Evolutionary conservation across 768 basidiomycete species (phyloP).

Genomic region (Fomitopsis serialis): DNA sequence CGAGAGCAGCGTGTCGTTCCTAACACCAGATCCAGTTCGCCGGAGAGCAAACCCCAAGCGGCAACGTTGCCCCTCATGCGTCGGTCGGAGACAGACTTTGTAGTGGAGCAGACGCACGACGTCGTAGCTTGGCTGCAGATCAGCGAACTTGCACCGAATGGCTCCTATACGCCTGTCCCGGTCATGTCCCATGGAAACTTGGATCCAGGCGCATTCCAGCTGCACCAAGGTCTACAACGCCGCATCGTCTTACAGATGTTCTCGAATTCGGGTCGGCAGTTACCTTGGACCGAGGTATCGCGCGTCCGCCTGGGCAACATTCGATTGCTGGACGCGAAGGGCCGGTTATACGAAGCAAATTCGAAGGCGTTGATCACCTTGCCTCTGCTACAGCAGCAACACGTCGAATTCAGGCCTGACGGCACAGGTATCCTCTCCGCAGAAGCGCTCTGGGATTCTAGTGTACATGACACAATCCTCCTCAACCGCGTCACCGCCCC

Average conservation of each 20-base stretch:
- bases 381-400: constrained; percentile 68
- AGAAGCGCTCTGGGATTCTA: constrained; percentile 88
- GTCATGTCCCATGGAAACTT: constrained; percentile 70
- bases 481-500: constrained; percentile 81
- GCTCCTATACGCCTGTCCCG: constrained; percentile 78
- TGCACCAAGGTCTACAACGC: constrained; percentile 93
- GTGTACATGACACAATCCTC: constrained; percentile 78
- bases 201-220: constrained; percentile 80
- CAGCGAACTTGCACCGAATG: constrained; percentile 80
- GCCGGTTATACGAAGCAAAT: constrained; percentile 72
- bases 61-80: constrained; percentile 74
- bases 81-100: constrained; percentile 88
- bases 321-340: constrained; percentile 79
- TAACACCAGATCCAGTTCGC: constrained; percentile 17
- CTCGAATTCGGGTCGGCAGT: constrained; percentile 84
- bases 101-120: constrained; percentile 84
- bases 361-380: constrained; percentile 69
- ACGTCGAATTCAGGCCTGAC: constrained; percentile 73
- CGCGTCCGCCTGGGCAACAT: constrained; percentile 79
- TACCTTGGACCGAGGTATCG: constrained; percentile 81
- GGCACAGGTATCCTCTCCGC: constrained; percentile 71
- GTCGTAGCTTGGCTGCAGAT: constrained; percentile 86
- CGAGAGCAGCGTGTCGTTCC: constrained; percentile 62
- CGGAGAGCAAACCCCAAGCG: constrained; percentile 37
- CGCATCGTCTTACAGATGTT: constrained; percentile 70